Evolutionary conservation across 2,329 filamentous ascomycete species (phyloP).

Genomic region (Alternaria tenuissima): DNA sequence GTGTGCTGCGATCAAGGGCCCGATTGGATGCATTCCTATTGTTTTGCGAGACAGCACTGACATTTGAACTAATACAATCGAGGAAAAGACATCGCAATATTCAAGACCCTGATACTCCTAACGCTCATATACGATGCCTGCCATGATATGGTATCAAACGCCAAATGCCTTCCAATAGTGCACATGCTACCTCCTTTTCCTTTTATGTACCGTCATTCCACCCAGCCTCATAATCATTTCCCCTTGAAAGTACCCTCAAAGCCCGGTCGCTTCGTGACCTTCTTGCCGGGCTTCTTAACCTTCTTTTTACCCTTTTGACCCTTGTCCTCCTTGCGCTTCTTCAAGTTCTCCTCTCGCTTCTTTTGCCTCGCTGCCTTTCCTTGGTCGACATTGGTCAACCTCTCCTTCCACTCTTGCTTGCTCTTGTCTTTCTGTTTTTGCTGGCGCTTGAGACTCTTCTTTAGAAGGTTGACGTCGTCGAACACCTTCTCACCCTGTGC

Average conservation of each 20-base stretch:
- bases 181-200: constrained; percentile 17
- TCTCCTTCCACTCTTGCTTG: constrained; percentile 77
- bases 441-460: constrained; percentile 95
- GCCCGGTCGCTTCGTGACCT: constrained; percentile 62
- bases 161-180: constrained; percentile 34
- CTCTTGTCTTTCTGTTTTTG: constrained; percentile 90
- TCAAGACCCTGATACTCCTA: constrained; percentile 35
- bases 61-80: not conserved
- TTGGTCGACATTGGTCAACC: constrained; percentile 56
- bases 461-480: constrained; percentile 81
- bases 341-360: constrained; percentile 63
- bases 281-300: constrained; percentile 61
- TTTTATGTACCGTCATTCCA: constrained; percentile 2
- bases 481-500: constrained; percentile 89
- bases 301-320: constrained; percentile 73
- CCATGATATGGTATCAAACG: constrained; percentile 42
- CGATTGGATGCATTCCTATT: not conserved
- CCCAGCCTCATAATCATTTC: constrained; percentile 31
- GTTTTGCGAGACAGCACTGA: not conserved
- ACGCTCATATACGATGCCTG: constrained; percentile 37
- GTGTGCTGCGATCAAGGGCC: not conserved
- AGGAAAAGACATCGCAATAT: constrained; percentile 29
- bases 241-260: constrained; percentile 73
- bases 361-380: constrained; percentile 60
- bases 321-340: constrained; percentile 77